Evolutionary conservation across 805 yeast genomes (phyloP), one percentile per base, ranked within the genome.

Genomic region (Dipodascus geniculatus): DNA sequence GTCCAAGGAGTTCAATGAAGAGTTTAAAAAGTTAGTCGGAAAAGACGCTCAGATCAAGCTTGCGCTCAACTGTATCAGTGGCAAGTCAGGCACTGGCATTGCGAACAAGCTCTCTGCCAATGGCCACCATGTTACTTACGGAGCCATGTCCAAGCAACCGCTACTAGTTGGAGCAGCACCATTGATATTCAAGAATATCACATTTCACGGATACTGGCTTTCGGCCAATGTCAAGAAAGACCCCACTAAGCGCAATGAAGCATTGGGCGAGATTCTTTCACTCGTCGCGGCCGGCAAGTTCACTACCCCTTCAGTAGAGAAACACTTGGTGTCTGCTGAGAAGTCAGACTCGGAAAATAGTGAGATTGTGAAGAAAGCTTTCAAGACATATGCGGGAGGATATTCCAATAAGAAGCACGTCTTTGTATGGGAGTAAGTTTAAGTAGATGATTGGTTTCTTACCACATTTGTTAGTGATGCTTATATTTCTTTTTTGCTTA

Each of bases 121-220:
- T 61, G 96, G 93, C 1, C 77, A 82, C 50, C 72, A 93, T 74
- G 79, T 89, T 60, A 88, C 98, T 1, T 93, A 93, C 65, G 99
- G 99, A 33, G 98, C 96, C 42, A 93, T 93, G 99, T 87, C 97
- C 2, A 82, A 83, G 74, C 90, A 87, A 70, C 99, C 99, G 1
- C 95, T 93, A 9, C 78, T 80, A n/a, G 69, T 93, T 54, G 96
- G 98, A 42, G 88, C 96, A 0, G 80, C 95, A 0, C 71, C 87
- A 56, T 87, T 87, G 65, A 90, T 93, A 58, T 93, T 93, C 75
- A 93, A 91, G 69, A 85, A 90, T 64, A 69, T 93, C 54, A 81
- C 85, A 3, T 81, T 89, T 52, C 78, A 82, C 24, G 99, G 99
- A 0, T 93, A 86, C 72, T 93, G 99, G 99, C 82, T 89, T 55